Base-by-base conservation (phyloP, 768 basidiomycete genomes). In the Boletus tomentosulus region DNA sequence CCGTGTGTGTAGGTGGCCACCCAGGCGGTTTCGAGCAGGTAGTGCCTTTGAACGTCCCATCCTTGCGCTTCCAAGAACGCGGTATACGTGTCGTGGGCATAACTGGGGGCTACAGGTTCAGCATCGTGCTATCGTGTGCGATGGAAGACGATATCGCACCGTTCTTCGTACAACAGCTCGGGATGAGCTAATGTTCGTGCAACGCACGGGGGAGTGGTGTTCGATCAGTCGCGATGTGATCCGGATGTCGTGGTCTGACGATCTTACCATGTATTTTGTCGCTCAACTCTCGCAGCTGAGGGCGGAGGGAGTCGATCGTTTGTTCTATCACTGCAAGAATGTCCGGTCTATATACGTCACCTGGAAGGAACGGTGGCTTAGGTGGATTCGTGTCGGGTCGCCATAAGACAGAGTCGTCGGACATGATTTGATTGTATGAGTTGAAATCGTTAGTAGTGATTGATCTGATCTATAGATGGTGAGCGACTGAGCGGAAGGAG, bases 1-100 rank as follows among this genome's bases (percentile, higher is more conserved):
- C 87, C 85, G 58, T 84, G 76, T 15, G 77, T 72, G 60, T 81
- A 91, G 2, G 76, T 78, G 0, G 90, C 90, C n/a, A 77, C 74
- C 89, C 89, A 92, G 3, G 88, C 89, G 0, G 89, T 92, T 30
- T 81, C 76, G 24, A 92, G 73, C 37, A 78, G 74, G 61, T 84
- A 79, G 43, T 89, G 79, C 55, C 70, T 76, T 34, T 78, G 78
- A 24, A 91, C 84, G 25, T 76, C 66, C 65, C 87, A 91, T 1
- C 85, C 87, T 27, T 83, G 81, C 46, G 76, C 75, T 50, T 69
- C 73, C 78, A 92, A 77, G 67, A 89, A 91, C 0, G 67, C 65
- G 1, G 89, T 86, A 15, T 89, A 78, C 2, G 72, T 75, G 57
- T 90, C 84, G 58, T 92, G 89, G 0, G 89, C 84, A 71, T 85